These are phyloP conservation scores for Suillus alpinus DNA, from an alignment of 768 basidiomycete species.

Conservation along the genomic window DNA sequence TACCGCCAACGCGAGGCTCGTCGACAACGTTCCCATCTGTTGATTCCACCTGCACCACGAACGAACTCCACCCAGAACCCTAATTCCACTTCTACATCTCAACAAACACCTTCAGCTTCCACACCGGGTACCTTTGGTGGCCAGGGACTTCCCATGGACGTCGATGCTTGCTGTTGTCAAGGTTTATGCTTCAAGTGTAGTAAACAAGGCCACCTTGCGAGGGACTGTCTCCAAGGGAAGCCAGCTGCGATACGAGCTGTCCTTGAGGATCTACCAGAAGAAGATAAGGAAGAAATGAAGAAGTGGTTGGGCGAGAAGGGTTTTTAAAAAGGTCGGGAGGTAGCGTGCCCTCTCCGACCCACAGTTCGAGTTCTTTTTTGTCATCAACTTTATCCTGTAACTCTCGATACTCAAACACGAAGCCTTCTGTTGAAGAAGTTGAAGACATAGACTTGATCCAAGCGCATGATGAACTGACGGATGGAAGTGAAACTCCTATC, in stretches of 20 bases:
- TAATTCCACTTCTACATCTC: neutral
- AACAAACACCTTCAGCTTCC: neutral
- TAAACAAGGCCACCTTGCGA: neutral
- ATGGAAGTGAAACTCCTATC: no score
- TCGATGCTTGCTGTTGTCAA: slow-evolving; percentile 5
- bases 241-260: neutral
- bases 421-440: neutral
- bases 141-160: slow-evolving; percentile 17
- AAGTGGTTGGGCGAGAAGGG: neutral
- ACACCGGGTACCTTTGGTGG: slow-evolving; percentile 6
- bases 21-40: no score
- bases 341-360: neutral
- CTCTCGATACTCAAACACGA: neutral
- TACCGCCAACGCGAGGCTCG: no score
- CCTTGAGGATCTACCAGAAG: neutral
- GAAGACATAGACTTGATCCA: neutral
- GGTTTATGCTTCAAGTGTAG: slow-evolving; percentile 7
- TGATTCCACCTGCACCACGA: no score
- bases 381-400: neutral
- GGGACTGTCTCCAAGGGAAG: neutral
- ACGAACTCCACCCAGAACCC: no score
- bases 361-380: neutral
- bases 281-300: neutral
- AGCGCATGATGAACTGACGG: neutral
- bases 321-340: slow-evolving; percentile 6